These are phyloP conservation scores for Blastocystis sp. DNA, from an alignment of 352 stramenopile genomes.

Conservation along the genomic window DNA sequence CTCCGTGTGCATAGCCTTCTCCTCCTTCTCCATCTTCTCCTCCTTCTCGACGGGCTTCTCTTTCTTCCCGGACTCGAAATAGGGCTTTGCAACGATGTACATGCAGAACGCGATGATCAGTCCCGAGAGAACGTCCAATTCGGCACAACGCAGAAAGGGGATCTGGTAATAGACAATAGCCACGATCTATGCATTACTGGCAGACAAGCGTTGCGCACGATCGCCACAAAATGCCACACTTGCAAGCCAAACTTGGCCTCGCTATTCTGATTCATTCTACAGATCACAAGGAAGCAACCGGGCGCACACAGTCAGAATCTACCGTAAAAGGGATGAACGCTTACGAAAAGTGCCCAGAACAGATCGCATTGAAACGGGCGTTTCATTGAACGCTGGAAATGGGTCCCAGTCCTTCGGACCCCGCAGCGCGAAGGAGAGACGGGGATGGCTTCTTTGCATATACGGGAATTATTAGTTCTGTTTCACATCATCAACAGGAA, in stretches of 20 bases:
- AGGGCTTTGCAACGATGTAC: constrained; percentile 20
- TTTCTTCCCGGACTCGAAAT: not conserved
- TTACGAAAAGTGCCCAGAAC: not conserved
- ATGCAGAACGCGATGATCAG: constrained; percentile 39
- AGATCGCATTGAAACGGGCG: not conserved
- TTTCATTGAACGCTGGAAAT: not conserved
- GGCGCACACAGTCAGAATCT: not conserved
- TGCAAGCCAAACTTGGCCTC: not conserved
- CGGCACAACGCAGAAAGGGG: constrained; percentile 43
- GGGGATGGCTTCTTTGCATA: too few species aligned
- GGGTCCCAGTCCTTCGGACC: not conserved
- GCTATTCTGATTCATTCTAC: constrained; percentile 47
- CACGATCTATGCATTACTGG: constrained; percentile 25
- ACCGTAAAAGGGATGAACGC: not conserved
- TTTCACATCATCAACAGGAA: too few species aligned
- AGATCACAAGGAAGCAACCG: not conserved
- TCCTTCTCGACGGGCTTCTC: not conserved
- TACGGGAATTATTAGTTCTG: too few species aligned
- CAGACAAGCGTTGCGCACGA: constrained; percentile 1
- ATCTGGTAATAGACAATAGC: constrained; percentile 54
- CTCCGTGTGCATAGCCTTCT: not conserved
- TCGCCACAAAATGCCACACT: constrained; percentile 56
- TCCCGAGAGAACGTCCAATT: constrained; percentile 56
- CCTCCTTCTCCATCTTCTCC: not conserved
- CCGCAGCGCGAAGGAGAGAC: too few species aligned